phyloP scores from a whole-genome alignment of 139 green algal species.

The Chlamydomonas incerta region DNA sequence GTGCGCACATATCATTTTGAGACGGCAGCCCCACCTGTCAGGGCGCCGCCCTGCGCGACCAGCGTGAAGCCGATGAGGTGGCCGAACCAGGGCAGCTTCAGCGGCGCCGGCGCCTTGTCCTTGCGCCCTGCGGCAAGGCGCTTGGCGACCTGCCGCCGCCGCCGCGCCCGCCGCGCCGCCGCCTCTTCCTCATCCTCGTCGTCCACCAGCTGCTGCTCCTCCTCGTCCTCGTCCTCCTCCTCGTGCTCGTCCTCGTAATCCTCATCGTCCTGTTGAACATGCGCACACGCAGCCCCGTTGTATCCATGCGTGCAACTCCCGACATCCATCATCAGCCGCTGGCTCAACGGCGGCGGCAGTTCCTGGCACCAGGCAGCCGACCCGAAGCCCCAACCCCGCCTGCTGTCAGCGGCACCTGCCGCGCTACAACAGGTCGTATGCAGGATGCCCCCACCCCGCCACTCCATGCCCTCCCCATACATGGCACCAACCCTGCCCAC shows the following conservation, averaged over 20 bases:
- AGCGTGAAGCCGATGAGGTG: slow-evolving; percentile 54
- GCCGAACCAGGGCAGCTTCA: slow-evolving; percentile 80
- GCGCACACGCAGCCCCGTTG: background rate
- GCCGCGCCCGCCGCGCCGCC: background rate
- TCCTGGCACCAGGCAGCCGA: too few relatives aligned
- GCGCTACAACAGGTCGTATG: too few relatives aligned
- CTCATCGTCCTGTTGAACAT: background rate
- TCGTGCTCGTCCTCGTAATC: background rate
- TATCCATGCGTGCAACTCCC: too few relatives aligned
- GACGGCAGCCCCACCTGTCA: slow-evolving; percentile 26
- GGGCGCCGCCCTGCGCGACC: background rate
- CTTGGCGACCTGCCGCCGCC: background rate
- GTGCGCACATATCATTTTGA: too few relatives aligned
- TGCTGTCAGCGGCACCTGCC: too few relatives aligned
- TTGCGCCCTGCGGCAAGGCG: background rate
- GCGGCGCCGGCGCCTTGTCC: background rate
- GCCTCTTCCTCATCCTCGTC: background rate
- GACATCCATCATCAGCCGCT: too few relatives aligned
- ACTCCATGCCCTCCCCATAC: too few relatives aligned
- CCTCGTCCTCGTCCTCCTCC: background rate
- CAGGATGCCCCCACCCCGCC: too few relatives aligned
- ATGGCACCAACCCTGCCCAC: background rate
- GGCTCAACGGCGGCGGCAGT: too few relatives aligned
- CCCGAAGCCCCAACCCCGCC: too few relatives aligned
- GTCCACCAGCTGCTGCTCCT: background rate